Percentiles rank a stretch among this genome's conserved stretches.
Evolutionary conservation across 2,329 filamentous ascomycete species (phyloP).

Genomic region (Sphaerulina populicola): DNA sequence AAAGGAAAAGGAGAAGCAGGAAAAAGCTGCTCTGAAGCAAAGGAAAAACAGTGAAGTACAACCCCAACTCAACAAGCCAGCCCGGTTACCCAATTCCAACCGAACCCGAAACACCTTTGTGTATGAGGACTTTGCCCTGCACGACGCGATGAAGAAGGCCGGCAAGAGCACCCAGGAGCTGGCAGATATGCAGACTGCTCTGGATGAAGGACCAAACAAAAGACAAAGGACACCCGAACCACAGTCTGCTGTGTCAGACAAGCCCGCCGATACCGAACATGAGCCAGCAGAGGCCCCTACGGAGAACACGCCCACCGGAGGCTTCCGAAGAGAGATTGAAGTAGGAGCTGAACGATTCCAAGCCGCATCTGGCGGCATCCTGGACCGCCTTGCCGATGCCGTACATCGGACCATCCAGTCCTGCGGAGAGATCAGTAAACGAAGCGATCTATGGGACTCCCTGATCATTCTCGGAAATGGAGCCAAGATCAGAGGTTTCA

Average conservation of each 20-base stretch:
- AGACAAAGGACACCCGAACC: constrained; percentile 34
- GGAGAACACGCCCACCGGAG: constrained; percentile 22
- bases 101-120: constrained; percentile 61
- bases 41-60: constrained; percentile 46
- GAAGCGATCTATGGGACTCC: constrained; percentile 83
- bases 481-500: constrained; percentile 64
- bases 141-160: constrained; percentile 47
- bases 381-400: constrained; percentile 74
- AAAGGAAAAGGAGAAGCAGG: constrained; percentile 70
- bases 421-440: constrained; percentile 75
- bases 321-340: constrained; percentile 56
- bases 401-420: constrained; percentile 76
- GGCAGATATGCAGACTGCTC: constrained; percentile 45
- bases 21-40: constrained; percentile 49
- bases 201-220: constrained; percentile 41
- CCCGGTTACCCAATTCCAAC: constrained; percentile 63
- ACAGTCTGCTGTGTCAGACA: constrained; percentile 29
- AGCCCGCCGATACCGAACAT: constrained; percentile 28
- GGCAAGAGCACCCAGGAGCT: constrained; percentile 41
- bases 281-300: constrained; percentile 20
- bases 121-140: constrained; percentile 58
- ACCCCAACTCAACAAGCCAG: constrained; percentile 48
- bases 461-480: constrained; percentile 89
- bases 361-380: constrained; percentile 55
- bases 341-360: constrained; percentile 68